Conservation (phyloP, 2,329 filamentous ascomycete species). For the Fusarium dimerum region DNA sequence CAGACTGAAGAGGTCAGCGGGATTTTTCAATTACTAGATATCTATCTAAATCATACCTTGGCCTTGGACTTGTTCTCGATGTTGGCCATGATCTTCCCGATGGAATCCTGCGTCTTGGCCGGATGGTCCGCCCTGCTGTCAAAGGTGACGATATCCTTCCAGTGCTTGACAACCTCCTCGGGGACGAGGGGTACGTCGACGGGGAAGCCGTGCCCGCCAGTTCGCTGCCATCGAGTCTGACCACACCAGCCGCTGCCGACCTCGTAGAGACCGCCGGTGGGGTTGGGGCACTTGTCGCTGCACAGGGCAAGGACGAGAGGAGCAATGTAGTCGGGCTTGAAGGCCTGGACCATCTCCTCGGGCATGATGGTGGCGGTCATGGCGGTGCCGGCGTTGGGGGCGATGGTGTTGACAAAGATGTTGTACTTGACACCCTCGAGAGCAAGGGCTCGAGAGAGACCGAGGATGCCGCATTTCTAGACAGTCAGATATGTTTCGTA, state of each 20-base stretch:
- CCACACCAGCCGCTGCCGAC: conserved; percentile 93
- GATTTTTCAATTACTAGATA: not conserved
- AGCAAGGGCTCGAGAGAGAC: conserved; percentile 90
- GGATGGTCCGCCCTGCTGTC: conserved; percentile 88
- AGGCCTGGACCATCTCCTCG: conserved; percentile 96
- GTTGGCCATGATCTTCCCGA: conserved; percentile 79
- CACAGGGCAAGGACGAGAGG: conserved; percentile 83
- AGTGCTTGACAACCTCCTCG: conserved; percentile 76
- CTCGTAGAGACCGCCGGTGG: conserved; percentile 88
- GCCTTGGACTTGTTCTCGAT: conserved; percentile 71
- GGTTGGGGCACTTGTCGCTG: conserved; percentile 83
- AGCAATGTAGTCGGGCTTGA: conserved; percentile 98
- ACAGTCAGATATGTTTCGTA: conserved; percentile 15
- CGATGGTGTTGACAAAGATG: conserved; percentile 97
- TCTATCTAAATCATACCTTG: conserved; percentile 55
- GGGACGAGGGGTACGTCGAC: conserved; percentile 80
- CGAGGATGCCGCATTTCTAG: conserved; percentile 88
- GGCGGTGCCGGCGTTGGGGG: conserved; percentile 92
- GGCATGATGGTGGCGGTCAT: conserved; percentile 95
- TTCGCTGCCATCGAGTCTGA: conserved; percentile 91
- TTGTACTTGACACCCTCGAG: conserved; percentile 96
- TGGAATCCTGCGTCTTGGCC: conserved; percentile 71
- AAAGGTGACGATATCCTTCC: conserved; percentile 81
- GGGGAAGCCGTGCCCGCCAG: conserved; percentile 87
- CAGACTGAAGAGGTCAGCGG: conserved; percentile 30